Conservation (phyloP, 805 yeast species). For the Nakazawaea peltata region DNA sequence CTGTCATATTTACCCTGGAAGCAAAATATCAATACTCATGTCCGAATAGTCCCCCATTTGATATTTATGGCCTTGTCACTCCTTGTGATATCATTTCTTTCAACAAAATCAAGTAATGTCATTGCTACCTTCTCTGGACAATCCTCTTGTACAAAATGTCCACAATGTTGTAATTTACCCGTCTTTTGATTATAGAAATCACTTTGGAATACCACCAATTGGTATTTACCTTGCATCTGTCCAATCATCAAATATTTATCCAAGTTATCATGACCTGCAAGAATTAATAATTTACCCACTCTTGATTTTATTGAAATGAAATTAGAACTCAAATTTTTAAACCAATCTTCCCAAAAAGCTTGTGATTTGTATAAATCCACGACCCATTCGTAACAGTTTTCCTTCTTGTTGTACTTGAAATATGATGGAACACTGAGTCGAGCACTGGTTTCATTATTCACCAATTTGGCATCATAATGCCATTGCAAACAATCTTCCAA, state of each 20-base stretch:
- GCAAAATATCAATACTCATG: too few species aligned
- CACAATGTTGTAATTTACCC: slow-evolving; percentile 42
- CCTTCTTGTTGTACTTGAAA: slow-evolving; percentile 22
- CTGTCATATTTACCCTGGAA: too few species aligned
- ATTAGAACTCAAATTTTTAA: slow-evolving; percentile 50
- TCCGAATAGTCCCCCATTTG: slow-evolving; percentile 10
- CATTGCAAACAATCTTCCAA: slow-evolving; percentile 65
- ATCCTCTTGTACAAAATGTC: slow-evolving; percentile 97
- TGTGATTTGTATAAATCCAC: slow-evolving; percentile 55
- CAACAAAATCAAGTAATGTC: slow-evolving; percentile 40
- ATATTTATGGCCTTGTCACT: slow-evolving; percentile 21
- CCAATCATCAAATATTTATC: slow-evolving; percentile 86
- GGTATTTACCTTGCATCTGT: slow-evolving; percentile 97
- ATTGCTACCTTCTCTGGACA: slow-evolving; percentile 60
- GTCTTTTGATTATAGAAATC: slow-evolving; percentile 16
- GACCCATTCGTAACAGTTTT: slow-evolving; percentile 40
- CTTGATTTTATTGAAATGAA: slow-evolving; percentile 29
- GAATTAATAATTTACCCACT: slow-evolving; percentile 60
- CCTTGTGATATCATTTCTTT: slow-evolving; percentile 30
- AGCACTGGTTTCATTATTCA: slow-evolving; percentile 58
- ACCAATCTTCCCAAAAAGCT: slow-evolving; percentile 82
- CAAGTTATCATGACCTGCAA: slow-evolving; percentile 85
- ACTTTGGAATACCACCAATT: slow-evolving; percentile 64
- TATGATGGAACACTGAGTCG: slow-evolving; percentile 70
- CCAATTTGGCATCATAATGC: slow-evolving; percentile 55